Conservation (phyloP, 257 asterid genomes). For the Echites panduratus region DNA sequence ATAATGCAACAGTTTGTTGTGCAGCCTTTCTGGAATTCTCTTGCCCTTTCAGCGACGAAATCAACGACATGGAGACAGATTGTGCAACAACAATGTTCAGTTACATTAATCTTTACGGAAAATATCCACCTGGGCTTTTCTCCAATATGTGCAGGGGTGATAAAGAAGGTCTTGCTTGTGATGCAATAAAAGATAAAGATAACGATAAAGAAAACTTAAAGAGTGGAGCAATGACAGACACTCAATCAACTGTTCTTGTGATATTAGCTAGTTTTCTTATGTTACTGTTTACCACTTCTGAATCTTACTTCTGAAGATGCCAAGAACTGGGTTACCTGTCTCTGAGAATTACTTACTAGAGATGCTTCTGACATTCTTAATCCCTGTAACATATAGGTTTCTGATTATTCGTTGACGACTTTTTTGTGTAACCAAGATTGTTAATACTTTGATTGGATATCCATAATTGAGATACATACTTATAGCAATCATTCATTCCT, state of each 20-base stretch:
- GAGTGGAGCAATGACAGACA: conserved; percentile 10
- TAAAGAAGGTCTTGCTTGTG: conserved; percentile 55
- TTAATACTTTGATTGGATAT: not conserved
- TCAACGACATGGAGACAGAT: conserved; percentile 46
- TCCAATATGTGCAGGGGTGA: conserved; percentile 57
- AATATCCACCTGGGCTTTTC: conserved; percentile 80
- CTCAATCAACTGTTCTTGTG: conserved; percentile 12
- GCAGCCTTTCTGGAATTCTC: conserved; percentile 46
- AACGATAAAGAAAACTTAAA: no score
- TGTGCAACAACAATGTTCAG: conserved; percentile 67
- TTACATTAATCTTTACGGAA: conserved; percentile 66
- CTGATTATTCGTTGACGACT: not conserved
- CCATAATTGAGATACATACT: not conserved
- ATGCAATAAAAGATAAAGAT: not conserved
- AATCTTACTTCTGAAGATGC: not conserved
- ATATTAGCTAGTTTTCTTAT: conserved; percentile 16
- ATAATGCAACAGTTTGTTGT: conserved; percentile 53
- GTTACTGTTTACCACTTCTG: conserved; percentile 16
- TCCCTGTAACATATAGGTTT: not conserved
- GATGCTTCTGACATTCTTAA: not conserved
- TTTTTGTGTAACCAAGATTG: not conserved
- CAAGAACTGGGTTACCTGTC: not conserved
- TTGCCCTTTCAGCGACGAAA: conserved; percentile 46
- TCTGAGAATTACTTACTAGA: no score
- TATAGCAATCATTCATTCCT: not conserved